Base-by-base conservation (phyloP, 352 stramenopile genomes). In the Phytophthora citricola region DNA sequence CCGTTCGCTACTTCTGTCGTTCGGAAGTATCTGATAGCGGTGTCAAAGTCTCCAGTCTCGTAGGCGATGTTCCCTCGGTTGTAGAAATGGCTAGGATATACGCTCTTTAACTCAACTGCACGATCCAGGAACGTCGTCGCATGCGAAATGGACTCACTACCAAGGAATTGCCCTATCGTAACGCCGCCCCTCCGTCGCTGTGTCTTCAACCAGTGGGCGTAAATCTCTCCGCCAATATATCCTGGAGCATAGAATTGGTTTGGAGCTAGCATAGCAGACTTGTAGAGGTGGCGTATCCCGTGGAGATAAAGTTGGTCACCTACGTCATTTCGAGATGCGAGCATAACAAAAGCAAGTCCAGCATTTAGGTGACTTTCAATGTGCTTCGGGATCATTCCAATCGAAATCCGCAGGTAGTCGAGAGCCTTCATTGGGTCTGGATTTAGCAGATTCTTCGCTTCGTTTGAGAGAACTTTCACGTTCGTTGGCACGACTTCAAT, bases 391-490 rank as follows among this genome's bases (percentile, higher is more conserved):
- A 86, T 31, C 39, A 90, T 50, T 14, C 64, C 74, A 1, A 81
- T 57, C 2, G 79, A 58, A 1, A 81, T 46, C 1, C 77, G 72
- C 17, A 86, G 39, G 9, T 86, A 71, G 9, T 69, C 29, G 10
- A 89, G 58, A 8, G 84, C 78, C 9, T 56, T 67, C 3, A 49
- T 32, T 1, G 78, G 71, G 48, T 92, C 67, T 14, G 41, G n/a
- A 32, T 77, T 73, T 4, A 95, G 75, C 5, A 88, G 27, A 12
- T 77, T 81, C 62, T 95, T 93, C 22, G 71, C 83, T 36, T 85
- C 58, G 52, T 95, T 94, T 14, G 74, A 87, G 2, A 94, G 73
- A 32, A 89, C 85, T 68, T 95, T 95, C 61, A 89, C 72, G 47
- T 93, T 95, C 5, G 75, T 80, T 6, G 87, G 87, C 0, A 76